Conservation (phyloP, 2,329 filamentous ascomycete genomes). For the Sarocladium strictum region DNA sequence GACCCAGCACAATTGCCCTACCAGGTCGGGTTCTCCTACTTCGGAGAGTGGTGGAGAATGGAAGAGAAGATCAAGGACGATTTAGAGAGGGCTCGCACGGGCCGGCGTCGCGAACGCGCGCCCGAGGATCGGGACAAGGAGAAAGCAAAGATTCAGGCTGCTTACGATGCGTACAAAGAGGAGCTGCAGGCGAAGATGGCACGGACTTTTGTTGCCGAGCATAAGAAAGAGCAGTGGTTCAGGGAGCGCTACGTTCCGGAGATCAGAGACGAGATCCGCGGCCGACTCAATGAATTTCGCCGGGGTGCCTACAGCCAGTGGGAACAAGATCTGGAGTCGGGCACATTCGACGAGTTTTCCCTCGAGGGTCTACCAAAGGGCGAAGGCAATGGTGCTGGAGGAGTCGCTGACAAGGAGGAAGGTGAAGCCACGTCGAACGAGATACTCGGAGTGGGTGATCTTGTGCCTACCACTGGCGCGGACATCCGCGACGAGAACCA, state of each 20-base stretch:
- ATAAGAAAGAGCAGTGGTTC: constrained; percentile 98
- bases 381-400: constrained; percentile 78
- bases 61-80: constrained; percentile 81
- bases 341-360: constrained; percentile 89
- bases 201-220: constrained; percentile 79
- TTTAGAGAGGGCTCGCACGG: constrained; percentile 64
- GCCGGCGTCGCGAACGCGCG: constrained; percentile 61
- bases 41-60: constrained; percentile 79
- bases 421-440: constrained; percentile 90
- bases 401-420: constrained; percentile 89
- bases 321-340: constrained; percentile 79
- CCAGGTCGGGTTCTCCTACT: constrained; percentile 81
- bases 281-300: constrained; percentile 73
- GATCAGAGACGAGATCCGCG: constrained; percentile 67
- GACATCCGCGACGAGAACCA: constrained; percentile 87
- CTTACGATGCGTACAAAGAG: constrained; percentile 63
- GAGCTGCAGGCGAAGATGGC: constrained; percentile 74
- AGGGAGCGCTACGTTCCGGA: constrained; percentile 88
- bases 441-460: constrained; percentile 84
- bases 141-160: constrained; percentile 68
- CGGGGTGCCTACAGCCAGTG: constrained; percentile 76
- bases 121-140: constrained; percentile 74
- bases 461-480: constrained; percentile 75
- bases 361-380: constrained; percentile 91
- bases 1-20: constrained; percentile 70